Base-by-base conservation (phyloP, 192 early-diverging fungal species). In the Martensiomyces pterosporus region DNA sequence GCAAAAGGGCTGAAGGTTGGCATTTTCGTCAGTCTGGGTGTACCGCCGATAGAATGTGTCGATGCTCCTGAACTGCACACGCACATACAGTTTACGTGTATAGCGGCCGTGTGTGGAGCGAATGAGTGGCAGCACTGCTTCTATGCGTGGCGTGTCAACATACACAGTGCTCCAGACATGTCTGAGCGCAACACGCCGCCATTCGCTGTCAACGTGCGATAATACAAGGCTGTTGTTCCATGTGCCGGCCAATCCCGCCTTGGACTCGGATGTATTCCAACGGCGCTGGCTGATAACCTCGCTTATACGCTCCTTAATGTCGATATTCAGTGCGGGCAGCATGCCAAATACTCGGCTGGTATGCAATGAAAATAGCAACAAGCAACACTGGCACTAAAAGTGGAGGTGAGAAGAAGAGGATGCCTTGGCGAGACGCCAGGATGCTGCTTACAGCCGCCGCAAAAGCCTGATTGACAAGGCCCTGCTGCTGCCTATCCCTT, bases 281-380 rank as follows among this genome's bases (percentile, higher is more conserved):
- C n/a, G n/a, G n/a, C n/a, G n/a, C n/a, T n/a, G n/a, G n/a, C n/a
- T n/a, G n/a, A 32, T 32, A 32, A 42, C 34, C 19, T 51, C 48
- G 56, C 69, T 61, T 43, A 72, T 72, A 27, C 43, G 56, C 34
- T 72, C 68, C 25, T 72, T 72, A 33, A 72, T 56, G 38, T 72
- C 68, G 18, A 33, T 50, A 24, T 56, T 64, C 16, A 72, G 50
- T 19, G 25, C 40, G 19, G 35, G 49, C 14, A 17, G 12, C 61
- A 58, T 56, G 37, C 15, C n/a, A n/a, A n/a, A n/a, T n/a, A n/a
- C n/a, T n/a, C 9, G 14, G 9, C 19, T 23, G 21, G 12, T 23
- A 18, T n/a, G 15, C 23, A 16, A 21, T 26, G 9, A 15, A 2
- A 26, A 25, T 25, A 21, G 23, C 43, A 24, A n/a, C n/a, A n/a